Evolutionary conservation across 208 protist species (phyloP), one percentile per base, ranked within the genome.

Genomic region (Trypanosoma theileri): DNA sequence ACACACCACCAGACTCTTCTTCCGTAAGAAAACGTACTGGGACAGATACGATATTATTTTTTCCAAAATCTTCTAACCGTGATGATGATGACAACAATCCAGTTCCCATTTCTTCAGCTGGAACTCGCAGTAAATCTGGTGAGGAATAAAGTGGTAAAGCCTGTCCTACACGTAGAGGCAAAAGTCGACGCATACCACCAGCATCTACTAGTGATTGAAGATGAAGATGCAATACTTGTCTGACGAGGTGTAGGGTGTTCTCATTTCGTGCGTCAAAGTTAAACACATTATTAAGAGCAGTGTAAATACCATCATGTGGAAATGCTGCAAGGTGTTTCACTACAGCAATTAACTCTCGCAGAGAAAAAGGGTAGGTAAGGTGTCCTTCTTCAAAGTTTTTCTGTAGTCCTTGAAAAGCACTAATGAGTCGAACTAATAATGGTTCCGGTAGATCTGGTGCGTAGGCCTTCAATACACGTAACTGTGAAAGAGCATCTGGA

Each of bases 291-390:
- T 92, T 92, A 22, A 92, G 74, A 10, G 90, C 84, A 16, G 74
- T 70, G 65, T 85, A 89, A 46, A 97, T 70, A 45, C 88, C 84
- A 66, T 98, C 95, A 58, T 91, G 74, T 24, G 96, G 94, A 65
- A 86, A 98, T 14, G 62, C 64, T 17, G 96, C 65, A 53, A 98
- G 71, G 75, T 98, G 97, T 61, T 90, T 86, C 50, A 97, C 95
- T 50, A 99, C 85, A 22, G 92, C 92, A 44, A 98, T 98, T 22
- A 98, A 82, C 79, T 98, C 96, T 31, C 96, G 88, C 28, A 95
- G 91, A 9, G 86, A 96, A 79, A 95, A 97, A 6, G 92, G 88
- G 75, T 95, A 97, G 24, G 87, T 78, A 21, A 98, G 75, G 55
- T 84, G 78, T n/a, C 97, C 95, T 51, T 96, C 85, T 14, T 81